Evolutionary conservation across 139 green algal species (phyloP).

Genomic region (Auxenochlorella pyrenoidosa): DNA sequence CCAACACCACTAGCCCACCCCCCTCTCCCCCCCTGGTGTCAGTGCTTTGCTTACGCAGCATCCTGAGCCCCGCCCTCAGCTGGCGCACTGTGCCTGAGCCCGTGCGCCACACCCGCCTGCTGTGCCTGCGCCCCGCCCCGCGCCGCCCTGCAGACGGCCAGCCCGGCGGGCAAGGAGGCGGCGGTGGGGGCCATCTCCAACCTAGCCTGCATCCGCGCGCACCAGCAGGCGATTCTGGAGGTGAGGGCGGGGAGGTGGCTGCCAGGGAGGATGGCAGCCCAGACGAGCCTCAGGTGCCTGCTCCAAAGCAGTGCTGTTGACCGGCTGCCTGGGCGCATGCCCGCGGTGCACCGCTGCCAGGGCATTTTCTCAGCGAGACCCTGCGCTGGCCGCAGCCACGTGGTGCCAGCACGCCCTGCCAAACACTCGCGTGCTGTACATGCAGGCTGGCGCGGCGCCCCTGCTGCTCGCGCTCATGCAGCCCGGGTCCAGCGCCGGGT

Average conservation of each 20-base stretch:
- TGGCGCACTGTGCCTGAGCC: neutral
- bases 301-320: too few relatives aligned
- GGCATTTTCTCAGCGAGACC: too few relatives aligned
- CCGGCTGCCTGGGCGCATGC: too few relatives aligned
- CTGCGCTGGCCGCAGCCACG: too few relatives aligned
- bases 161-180: slow-evolving; percentile 30
- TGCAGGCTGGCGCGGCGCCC: slow-evolving; percentile 24
- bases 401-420: too few relatives aligned
- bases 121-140: neutral
- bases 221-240: slow-evolving; percentile 28
- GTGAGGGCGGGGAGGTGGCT: too few relatives aligned
- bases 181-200: slow-evolving; percentile 43
- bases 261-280: too few relatives aligned
- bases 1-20: too few relatives aligned
- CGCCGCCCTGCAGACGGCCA: neutral
- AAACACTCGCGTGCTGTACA: neutral
- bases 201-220: slow-evolving; percentile 34
- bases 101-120: neutral
- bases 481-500: slow-evolving; percentile 3
- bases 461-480: slow-evolving; percentile 29
- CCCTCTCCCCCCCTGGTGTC: too few relatives aligned
- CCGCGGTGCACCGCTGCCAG: too few relatives aligned
- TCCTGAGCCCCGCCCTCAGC: neutral
- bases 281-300: too few relatives aligned
- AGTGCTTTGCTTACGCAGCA: too few relatives aligned